These are phyloP conservation scores for Elymus sibiricus DNA, from an alignment of 176 grass and related monocot species.

Conservation along the genomic window DNA sequence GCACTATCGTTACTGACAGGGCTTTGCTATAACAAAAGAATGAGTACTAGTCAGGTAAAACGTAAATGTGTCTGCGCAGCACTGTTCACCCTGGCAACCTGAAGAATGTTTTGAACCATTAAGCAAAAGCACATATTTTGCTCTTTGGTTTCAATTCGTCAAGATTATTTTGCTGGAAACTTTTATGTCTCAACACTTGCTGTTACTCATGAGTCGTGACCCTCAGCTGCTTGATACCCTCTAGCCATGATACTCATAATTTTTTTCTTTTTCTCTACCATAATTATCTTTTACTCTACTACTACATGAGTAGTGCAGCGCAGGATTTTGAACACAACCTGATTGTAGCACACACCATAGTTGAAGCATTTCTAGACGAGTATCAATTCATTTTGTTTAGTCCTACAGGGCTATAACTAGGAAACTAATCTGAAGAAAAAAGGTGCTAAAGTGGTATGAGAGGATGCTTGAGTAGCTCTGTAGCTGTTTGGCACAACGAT, in stretches of 20 bases:
- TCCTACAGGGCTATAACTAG: too few species aligned
- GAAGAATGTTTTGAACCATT: background rate
- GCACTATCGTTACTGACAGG: too few species aligned
- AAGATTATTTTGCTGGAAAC: background rate
- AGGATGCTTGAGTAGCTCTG: too few species aligned
- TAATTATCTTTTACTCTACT: too few species aligned
- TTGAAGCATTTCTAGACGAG: too few species aligned
- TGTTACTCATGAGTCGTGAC: background rate
- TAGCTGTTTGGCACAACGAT: background rate
- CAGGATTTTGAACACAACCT: background rate
- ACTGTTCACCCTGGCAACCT: background rate
- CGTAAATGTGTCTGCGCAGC: background rate
- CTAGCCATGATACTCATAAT: too few species aligned
- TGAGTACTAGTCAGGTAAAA: too few species aligned
- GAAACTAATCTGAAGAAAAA: too few species aligned
- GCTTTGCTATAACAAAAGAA: too few species aligned
- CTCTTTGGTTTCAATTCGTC: background rate
- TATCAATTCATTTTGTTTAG: too few species aligned
- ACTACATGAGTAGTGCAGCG: background rate
- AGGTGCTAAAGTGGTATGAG: too few species aligned
- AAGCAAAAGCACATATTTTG: background rate
- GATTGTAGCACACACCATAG: background rate
- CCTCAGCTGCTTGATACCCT: background rate
- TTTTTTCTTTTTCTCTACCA: too few species aligned
- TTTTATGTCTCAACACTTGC: background rate